Evolutionary conservation across 2,329 filamentous ascomycete species (phyloP).

Genomic region (Alternaria angustiovoidea): DNA sequence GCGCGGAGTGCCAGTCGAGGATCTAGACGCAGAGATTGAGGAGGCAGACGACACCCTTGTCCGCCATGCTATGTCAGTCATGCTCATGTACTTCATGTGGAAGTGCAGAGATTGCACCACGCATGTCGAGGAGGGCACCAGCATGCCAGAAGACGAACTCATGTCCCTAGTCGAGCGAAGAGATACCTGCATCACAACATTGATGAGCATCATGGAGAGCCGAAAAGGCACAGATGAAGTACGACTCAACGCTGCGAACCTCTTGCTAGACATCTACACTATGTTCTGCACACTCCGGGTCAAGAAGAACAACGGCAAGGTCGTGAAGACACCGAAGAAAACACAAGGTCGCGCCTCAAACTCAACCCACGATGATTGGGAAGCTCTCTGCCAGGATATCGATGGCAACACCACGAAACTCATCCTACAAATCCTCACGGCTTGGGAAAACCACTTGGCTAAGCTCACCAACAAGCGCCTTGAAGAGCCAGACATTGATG

Average conservation of each 20-base stretch:
- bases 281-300: slow-evolving; percentile 77
- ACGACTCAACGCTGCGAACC: slow-evolving; percentile 76
- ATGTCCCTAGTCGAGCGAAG: slow-evolving; percentile 63
- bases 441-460: slow-evolving; percentile 72
- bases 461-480: slow-evolving; percentile 47
- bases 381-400: slow-evolving; percentile 74
- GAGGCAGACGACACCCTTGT: slow-evolving; percentile 82
- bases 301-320: slow-evolving; percentile 38
- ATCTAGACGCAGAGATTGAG: slow-evolving; percentile 74
- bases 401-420: slow-evolving; percentile 68
- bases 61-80: slow-evolving; percentile 75
- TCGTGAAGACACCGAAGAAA: slow-evolving; percentile 44
- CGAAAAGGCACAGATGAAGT: slow-evolving; percentile 77
- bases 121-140: slow-evolving; percentile 46
- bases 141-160: slow-evolving; percentile 66
- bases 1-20: slow-evolving; percentile 72
- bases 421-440: slow-evolving; percentile 78
- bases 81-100: slow-evolving; percentile 96
- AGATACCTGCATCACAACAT: slow-evolving; percentile 59
- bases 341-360: slow-evolving; percentile 29
- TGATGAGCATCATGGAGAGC: slow-evolving; percentile 60
- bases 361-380: slow-evolving; percentile 56
- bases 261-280: slow-evolving; percentile 81
- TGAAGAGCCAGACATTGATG: slow-evolving; percentile 67
- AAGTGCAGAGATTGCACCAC: slow-evolving; percentile 68